These are phyloP conservation scores for Cylindrotheca fusiformis DNA, from an alignment of 108 stramenopile genomes.

Conservation along the genomic window DNA sequence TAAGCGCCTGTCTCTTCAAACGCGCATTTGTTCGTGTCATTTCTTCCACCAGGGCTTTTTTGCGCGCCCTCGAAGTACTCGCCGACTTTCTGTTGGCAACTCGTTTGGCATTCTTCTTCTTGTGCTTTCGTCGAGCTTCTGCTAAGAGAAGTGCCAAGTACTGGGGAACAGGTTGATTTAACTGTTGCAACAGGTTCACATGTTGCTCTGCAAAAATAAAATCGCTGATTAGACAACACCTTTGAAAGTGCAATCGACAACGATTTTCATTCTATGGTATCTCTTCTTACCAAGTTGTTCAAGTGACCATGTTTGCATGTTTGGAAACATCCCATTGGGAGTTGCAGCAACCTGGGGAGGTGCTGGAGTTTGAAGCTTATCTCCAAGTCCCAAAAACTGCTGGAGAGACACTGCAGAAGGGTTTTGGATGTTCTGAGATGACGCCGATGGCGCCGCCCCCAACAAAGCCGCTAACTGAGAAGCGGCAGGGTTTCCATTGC, in stretches of 20 bases:
- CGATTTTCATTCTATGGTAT: no score
- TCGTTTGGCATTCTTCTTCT: constrained; percentile 79
- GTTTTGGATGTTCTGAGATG: no score
- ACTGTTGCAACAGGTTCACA: constrained; percentile 47
- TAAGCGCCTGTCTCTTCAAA: constrained; percentile 67
- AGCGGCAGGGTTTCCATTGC: no score
- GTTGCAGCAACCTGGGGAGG: no score
- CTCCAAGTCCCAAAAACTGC: no score
- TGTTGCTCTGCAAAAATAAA: constrained; percentile 54
- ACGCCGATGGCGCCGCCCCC: no score
- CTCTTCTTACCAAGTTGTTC: constrained; percentile 67
- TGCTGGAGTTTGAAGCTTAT: no score
- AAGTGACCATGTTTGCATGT: constrained; percentile 49
- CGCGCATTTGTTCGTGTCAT: constrained; percentile 78
- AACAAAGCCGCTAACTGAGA: no score
- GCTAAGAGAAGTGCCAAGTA: constrained; percentile 60
- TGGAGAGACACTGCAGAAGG: no score
- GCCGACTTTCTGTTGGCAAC: constrained; percentile 90
- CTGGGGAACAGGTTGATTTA: constrained; percentile 68
- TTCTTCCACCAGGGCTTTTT: constrained; percentile 87
- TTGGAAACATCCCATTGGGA: no score
- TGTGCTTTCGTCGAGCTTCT: constrained; percentile 67
- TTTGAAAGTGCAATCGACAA: no score
- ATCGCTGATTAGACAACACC: not conserved
- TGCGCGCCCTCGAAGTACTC: constrained; percentile 82